Evolutionary conservation across 352 stramenopile species (phyloP).

Genomic region (Pythium sp.): DNA sequence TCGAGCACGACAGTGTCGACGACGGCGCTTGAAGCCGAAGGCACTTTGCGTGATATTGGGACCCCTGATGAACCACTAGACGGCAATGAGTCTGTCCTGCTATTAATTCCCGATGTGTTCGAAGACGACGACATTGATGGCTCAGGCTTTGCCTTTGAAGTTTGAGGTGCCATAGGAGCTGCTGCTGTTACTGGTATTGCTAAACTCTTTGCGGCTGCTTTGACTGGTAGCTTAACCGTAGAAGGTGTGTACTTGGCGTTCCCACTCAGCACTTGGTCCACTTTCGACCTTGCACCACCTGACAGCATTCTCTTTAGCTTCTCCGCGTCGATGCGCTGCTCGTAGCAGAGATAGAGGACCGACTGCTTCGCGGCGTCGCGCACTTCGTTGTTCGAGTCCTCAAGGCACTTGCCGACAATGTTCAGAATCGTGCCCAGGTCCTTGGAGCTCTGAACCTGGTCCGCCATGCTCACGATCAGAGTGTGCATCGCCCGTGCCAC

Average conservation of each 20-base stretch:
- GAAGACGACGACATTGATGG: not conserved
- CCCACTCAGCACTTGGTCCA: slow-evolving; percentile 42
- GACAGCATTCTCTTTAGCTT: slow-evolving; percentile 60
- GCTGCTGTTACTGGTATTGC: not conserved
- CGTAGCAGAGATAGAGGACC: slow-evolving; percentile 42
- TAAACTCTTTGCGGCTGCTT: slow-evolving; percentile 7
- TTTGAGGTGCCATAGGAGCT: not conserved
- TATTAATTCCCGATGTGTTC: not conserved
- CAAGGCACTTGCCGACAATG: slow-evolving; percentile 58
- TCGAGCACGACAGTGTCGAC: slow-evolving; percentile 42
- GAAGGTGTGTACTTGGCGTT: slow-evolving; percentile 25
- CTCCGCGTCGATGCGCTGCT: slow-evolving; percentile 36
- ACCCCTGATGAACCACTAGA: not conserved
- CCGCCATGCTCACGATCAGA: slow-evolving; percentile 38
- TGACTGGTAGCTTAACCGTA: slow-evolving; percentile 13
- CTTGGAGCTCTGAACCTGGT: slow-evolving; percentile 34
- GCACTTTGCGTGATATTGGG: not conserved
- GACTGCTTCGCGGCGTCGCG: slow-evolving; percentile 63
- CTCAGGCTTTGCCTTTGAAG: not conserved
- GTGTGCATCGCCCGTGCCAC: slow-evolving; percentile 53
- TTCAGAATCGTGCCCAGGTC: slow-evolving; percentile 39
- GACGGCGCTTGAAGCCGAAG: not conserved
- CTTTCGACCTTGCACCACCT: slow-evolving; percentile 33
- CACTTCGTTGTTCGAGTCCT: slow-evolving; percentile 79
- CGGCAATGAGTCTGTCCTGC: not conserved